phyloP scores from a whole-genome alignment of 1,284 basidiomycete genomes.

The Apiotrichum porosum region DNA sequence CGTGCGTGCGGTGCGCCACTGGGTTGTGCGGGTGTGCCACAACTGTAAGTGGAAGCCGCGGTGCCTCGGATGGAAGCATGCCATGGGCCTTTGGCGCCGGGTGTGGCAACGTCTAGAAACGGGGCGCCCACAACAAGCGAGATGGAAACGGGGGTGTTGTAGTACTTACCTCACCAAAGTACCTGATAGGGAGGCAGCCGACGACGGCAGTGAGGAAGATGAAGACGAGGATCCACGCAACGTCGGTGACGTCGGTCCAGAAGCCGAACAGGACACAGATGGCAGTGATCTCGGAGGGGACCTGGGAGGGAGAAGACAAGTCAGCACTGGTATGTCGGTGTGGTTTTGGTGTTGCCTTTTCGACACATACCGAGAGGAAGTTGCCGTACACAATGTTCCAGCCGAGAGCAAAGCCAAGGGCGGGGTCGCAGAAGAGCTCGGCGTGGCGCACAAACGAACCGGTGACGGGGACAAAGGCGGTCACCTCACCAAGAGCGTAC shows the following conservation, averaged over 20 bases:
- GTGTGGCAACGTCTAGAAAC: too few relatives aligned
- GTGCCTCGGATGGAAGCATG: too few relatives aligned
- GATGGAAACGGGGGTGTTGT: not conserved
- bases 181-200: constrained; percentile 17
- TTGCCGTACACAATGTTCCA: constrained; percentile 33
- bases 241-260: constrained; percentile 21
- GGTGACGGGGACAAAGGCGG: constrained; percentile 22
- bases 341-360: too few relatives aligned
- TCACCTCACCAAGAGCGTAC: constrained; percentile 27
- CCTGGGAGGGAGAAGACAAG: constrained; percentile 1
- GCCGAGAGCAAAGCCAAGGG: constrained; percentile 31
- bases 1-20: too few relatives aligned
- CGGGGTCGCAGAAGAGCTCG: constrained; percentile 27
- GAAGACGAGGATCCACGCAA: constrained; percentile 21
- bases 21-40: too few relatives aligned
- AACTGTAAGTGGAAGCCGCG: too few relatives aligned
- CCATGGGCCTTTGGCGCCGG: too few relatives aligned
- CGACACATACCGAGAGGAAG: constrained; percentile 20
- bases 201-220: constrained; percentile 13
- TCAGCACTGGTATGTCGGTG: not conserved
- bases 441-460: constrained; percentile 29
- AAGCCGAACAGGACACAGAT: constrained; percentile 23
- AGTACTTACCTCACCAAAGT: constrained; percentile 19
- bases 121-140: too few relatives aligned
- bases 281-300: constrained; percentile 23